A percentile compares a stretch with the other conserved stretches of the same genome.
Conservation (phyloP, 2,329 filamentous ascomycete genomes). For the Arthrobotrys conoides region DNA sequence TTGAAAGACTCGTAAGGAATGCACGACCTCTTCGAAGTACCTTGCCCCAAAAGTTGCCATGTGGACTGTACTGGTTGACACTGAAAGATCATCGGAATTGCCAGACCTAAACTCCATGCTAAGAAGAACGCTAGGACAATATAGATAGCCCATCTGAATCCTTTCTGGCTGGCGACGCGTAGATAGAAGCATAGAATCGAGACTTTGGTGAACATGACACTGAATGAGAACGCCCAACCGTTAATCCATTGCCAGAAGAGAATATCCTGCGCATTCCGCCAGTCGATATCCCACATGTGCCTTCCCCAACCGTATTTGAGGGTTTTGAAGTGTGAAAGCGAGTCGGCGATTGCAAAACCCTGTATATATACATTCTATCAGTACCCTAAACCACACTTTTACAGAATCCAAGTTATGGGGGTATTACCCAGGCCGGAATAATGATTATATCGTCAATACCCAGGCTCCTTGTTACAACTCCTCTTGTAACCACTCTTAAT, state of each 20-base stretch:
- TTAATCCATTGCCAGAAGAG: constrained; percentile 59
- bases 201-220: constrained; percentile 57
- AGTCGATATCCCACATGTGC: constrained; percentile 60
- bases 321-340: constrained; percentile 45
- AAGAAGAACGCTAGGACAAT: constrained; percentile 45
- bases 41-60: constrained; percentile 31
- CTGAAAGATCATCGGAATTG: constrained; percentile 48
- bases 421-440: constrained; percentile 54
- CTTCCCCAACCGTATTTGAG: constrained; percentile 56
- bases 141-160: constrained; percentile 48
- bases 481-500: constrained; percentile 43
- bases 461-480: constrained; percentile 45
- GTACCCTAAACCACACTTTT: not conserved
- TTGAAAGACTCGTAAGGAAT: constrained; percentile 42
- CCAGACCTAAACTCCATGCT: constrained; percentile 52
- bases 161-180: constrained; percentile 39
- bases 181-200: constrained; percentile 59
- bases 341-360: constrained; percentile 47
- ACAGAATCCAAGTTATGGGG: not conserved
- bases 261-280: constrained; percentile 35
- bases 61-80: constrained; percentile 38
- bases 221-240: constrained; percentile 57
- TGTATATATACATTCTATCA: constrained; percentile 3
- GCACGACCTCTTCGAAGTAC: constrained; percentile 21
- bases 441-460: constrained; percentile 52